Base-by-base conservation (phyloP, 164 flowering plant genomes). In the Chimonanthus salicifolius region DNA sequence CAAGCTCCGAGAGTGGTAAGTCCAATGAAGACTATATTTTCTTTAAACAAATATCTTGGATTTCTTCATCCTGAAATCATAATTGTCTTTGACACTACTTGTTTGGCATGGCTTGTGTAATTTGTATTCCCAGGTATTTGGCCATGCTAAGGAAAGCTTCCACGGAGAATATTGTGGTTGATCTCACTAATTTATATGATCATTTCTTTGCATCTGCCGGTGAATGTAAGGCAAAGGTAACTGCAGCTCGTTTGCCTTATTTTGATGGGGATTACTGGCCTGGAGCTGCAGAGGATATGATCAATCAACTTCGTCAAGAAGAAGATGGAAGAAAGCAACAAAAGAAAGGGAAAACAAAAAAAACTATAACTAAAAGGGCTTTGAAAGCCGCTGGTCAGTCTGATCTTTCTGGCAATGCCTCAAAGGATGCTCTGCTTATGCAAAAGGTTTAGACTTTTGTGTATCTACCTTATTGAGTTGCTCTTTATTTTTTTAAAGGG, bases 211-310 rank as follows among this genome's bases (percentile, higher is more conserved):
- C 85, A 50, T 68, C 89, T 65, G 82, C 77, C 54, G 97, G 92
- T 74, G 99, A 96, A 82, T 89, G 97, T 69, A 94, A 87, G 84
- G 92, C 99, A 43, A 92, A 90, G 84, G 92, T 96, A 43, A 96
- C 98, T 74, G 99, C 99, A 71, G 90, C 97, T 69, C 87, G 98
- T 77, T 83, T 96, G 72, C 99, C 99, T 18, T 94, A 96, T 74
- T 96, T 96, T 83, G 99, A 96, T 83, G 99, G 99, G 72, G 99
- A 96, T 72, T 96, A 96, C 78, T 96, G 99, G 99, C 99, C 99
- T 77, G 99, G 99, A 80, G 99, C 99, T 81, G 99, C 99, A 1
- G 99, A 96, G 79, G 99, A 96, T 77, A 85, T 94, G 78, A 89
- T 96, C 62, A 82, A 85, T 82, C 94, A 88, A 83, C 85, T 96